Evolutionary conservation across 2,329 filamentous ascomycete species (phyloP), one percentile per base, ranked within the genome.

Genomic region (Aspergillus tubingensis): DNA sequence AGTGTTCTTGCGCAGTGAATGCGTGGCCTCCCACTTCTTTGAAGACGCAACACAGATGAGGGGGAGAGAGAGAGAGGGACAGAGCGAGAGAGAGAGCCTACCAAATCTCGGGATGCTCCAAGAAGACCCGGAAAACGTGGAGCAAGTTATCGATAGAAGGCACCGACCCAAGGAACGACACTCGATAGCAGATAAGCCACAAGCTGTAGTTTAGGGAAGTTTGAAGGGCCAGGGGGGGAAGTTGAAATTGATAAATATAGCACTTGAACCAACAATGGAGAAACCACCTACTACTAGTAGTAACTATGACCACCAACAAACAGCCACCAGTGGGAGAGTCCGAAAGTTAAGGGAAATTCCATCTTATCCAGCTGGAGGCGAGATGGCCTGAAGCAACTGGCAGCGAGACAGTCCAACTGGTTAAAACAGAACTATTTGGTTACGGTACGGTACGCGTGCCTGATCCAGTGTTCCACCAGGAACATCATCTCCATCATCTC

Each of bases 71-170:
- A 27, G 25, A 27, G 25, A 25, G 25, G 25, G 25, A 25, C 25
- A 25, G 25, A 25, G 25, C 25, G 25, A 25, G 25, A 25, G 25
- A 23, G 23, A 41, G 15, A 17, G 19, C 41, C 41, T 44, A 44
- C 41, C 39, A 19, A 44, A 44, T 44, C 41, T 44, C 15, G 36
- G 51, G 32, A 25, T 36, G 21, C 17, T 21, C 15, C 13, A 25
- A 49, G 27, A 30, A 11, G 27, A 30, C 27, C 27, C 27, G 27
- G 27, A 30, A 30, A 50, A 50, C 47, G 47, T 50, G 47, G 47
- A 50, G 47, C 47, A 50, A 50, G 47, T 50, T 50, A 50, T 50
- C 47, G 47, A 50, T 50, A 50, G 47, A 50, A 50, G 47, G 47
- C 27, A 27, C 47, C 47, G 23, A 50, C 25, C 47, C 47, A 50